phyloP scores from a whole-genome alignment of 306 rosid species.

The Cucurbita argyrosperma region DNA sequence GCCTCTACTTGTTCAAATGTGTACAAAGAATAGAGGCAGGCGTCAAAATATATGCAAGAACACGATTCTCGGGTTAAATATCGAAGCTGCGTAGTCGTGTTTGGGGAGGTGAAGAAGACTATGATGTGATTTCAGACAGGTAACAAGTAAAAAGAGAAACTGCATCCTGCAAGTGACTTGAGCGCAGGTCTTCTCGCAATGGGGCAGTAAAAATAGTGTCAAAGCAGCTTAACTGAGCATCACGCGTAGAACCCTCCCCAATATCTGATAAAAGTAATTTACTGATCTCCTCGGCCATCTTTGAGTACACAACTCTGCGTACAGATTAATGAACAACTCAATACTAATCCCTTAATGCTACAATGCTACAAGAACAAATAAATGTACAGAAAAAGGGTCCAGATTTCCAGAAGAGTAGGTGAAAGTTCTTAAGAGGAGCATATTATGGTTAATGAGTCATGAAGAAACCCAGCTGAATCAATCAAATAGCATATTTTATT shows the following conservation, averaged over 20 bases:
- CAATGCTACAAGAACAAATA: too few relatives aligned
- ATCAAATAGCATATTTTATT: background rate
- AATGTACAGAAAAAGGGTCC: background rate
- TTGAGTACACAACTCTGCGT: constrained; percentile 68
- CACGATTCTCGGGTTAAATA: background rate
- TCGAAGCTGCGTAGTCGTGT: background rate
- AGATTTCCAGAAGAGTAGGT: background rate
- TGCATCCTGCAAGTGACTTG: constrained; percentile 74
- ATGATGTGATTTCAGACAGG: constrained; percentile 56
- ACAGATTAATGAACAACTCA: background rate
- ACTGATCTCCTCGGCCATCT: constrained; percentile 70
- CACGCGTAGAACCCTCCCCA: constrained; percentile 49
- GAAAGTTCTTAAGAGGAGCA: background rate
- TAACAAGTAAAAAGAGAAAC: constrained; percentile 58
- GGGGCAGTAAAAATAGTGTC: constrained; percentile 67
- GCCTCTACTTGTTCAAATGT: background rate
- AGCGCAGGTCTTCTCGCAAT: constrained; percentile 61
- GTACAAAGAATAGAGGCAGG: background rate
- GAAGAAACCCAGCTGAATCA: background rate
- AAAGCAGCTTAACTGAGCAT: constrained; percentile 62
- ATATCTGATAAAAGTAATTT: constrained; percentile 47
- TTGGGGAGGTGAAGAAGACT: constrained; percentile 7
- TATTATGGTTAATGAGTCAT: background rate
- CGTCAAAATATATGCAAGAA: background rate
- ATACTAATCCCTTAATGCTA: background rate